A percentile compares a stretch with the other conserved stretches of the same genome.
Conservation (phyloP, 2,329 filamentous ascomycete species). For the Cladosporium austrohemisphaericum region DNA sequence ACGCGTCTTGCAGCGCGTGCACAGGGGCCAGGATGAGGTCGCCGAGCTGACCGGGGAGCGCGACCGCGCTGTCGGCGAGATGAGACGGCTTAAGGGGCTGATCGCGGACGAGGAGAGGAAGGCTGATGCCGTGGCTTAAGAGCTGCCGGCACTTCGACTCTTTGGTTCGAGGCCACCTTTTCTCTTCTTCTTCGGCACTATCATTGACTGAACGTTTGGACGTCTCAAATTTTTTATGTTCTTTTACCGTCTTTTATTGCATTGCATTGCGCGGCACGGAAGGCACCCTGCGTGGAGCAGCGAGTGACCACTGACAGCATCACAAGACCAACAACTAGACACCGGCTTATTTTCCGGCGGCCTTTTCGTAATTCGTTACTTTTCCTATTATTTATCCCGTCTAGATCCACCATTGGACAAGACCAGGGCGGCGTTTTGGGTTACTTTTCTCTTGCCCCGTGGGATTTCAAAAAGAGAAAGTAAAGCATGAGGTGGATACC, state of each 20-base stretch:
- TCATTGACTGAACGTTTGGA: slow-evolving; percentile 4
- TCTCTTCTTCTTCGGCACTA: not conserved
- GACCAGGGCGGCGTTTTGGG: too few relatives aligned
- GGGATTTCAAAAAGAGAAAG: too few relatives aligned
- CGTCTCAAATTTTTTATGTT: not conserved
- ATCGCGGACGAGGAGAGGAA: slow-evolving; percentile 56
- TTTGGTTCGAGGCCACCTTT: not conserved
- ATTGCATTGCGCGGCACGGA: too few relatives aligned
- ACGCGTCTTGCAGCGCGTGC: slow-evolving; percentile 78
- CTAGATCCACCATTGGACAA: too few relatives aligned
- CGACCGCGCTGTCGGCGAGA: slow-evolving; percentile 70
- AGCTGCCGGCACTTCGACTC: not conserved
- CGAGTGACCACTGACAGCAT: too few relatives aligned
- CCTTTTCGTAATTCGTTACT: too few relatives aligned
- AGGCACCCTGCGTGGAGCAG: too few relatives aligned
- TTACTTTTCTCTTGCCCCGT: too few relatives aligned
- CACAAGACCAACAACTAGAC: too few relatives aligned
- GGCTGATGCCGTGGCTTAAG: slow-evolving; percentile 8
- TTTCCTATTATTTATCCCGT: too few relatives aligned
- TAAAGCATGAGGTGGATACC: too few relatives aligned
- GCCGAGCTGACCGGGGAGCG: slow-evolving; percentile 70
- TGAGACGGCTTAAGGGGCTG: slow-evolving; percentile 63
- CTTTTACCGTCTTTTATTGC: not conserved
- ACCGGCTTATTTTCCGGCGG: too few relatives aligned
- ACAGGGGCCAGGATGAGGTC: slow-evolving; percentile 77